A percentile compares a stretch with the other conserved stretches of the same genome.
Conservation (phyloP, 805 yeast species). For the Ogataea methanolica region DNA sequence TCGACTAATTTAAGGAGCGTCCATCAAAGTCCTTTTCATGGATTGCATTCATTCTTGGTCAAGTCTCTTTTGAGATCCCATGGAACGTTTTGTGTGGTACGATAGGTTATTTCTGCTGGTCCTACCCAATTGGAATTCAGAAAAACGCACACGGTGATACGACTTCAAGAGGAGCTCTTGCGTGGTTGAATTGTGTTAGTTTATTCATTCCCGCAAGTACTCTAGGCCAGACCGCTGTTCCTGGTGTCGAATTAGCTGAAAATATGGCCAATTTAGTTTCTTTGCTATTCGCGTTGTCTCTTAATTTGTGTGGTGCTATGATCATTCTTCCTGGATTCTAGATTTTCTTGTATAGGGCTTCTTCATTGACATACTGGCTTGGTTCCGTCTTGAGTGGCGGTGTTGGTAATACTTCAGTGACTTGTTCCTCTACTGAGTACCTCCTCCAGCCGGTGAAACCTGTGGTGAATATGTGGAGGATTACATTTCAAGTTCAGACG, state of each 20-base stretch:
- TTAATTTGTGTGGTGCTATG: no score
- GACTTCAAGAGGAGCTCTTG: slow-evolving; percentile 50
- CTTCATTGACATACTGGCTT: slow-evolving; percentile 65
- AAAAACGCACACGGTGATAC: slow-evolving; percentile 48
- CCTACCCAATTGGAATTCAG: slow-evolving; percentile 70
- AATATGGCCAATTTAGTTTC: no score
- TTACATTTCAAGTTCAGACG: slow-evolving; percentile 35
- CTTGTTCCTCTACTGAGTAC: slow-evolving; percentile 50
- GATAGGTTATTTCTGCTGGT: slow-evolving; percentile 56
- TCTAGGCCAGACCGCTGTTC: slow-evolving; percentile 53
- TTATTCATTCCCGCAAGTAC: slow-evolving; percentile 55
- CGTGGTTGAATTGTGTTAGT: slow-evolving; percentile 36
- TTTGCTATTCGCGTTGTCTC: no score
- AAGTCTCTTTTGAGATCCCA: slow-evolving; percentile 62
- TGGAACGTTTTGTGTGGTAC: slow-evolving; percentile 61
- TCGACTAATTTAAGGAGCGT: slow-evolving; percentile 70
- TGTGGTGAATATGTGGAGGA: slow-evolving; percentile 48
- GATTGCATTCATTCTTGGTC: slow-evolving; percentile 57
- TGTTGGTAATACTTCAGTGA: slow-evolving; percentile 36
- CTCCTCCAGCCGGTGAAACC: slow-evolving; percentile 47
- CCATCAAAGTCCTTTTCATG: slow-evolving; percentile 70
- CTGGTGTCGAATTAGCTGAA: slow-evolving; percentile 55
- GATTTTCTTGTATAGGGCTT: no score
- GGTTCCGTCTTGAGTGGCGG: no score
- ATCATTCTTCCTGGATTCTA: no score